These are phyloP conservation scores for Phaeophleospora eucalypticola DNA, from an alignment of 2,329 filamentous ascomycete genomes.

Conservation along the genomic window DNA sequence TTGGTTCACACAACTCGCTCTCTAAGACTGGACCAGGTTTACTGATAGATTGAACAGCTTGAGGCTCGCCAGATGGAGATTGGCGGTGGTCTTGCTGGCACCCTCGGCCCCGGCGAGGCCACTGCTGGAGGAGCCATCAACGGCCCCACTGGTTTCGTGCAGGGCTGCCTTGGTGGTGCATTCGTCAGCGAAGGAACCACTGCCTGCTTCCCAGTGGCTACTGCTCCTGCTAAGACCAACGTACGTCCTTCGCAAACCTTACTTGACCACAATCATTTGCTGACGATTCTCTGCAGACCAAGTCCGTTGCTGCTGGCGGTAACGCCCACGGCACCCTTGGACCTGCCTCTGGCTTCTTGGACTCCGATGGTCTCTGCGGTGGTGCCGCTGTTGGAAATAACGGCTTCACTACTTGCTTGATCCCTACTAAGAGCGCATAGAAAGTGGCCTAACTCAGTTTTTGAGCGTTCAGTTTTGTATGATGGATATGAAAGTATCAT, in stretches of 20 bases:
- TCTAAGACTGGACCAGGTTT: not conserved
- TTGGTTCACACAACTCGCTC: not conserved
- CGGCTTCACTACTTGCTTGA: constrained; percentile 15
- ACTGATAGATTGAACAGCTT: not conserved
- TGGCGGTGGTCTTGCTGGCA: constrained; percentile 13
- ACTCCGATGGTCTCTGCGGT: constrained; percentile 13
- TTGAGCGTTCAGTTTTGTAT: not conserved
- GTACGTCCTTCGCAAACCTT: constrained; percentile 3
- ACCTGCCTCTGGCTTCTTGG: constrained; percentile 10
- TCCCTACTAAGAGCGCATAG: constrained; percentile 10
- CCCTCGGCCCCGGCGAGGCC: constrained; percentile 6
- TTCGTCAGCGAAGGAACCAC: constrained; percentile 6
- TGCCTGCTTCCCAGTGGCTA: constrained; percentile 12
- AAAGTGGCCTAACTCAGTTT: not conserved
- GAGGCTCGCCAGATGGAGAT: constrained; percentile 3
- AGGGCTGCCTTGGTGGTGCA: constrained; percentile 16
- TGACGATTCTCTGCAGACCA: no score
- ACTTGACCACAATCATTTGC: no score
- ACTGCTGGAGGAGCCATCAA: constrained; percentile 17
- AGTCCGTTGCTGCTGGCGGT: constrained; percentile 3
- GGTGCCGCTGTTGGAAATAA: constrained; percentile 11
- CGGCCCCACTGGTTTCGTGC: constrained; percentile 14
- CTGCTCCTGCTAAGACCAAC: constrained; percentile 11
- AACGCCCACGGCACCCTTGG: constrained; percentile 14
- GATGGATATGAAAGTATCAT: not conserved